Evolutionary conservation across 2,329 filamentous ascomycete genomes (phyloP).

Genomic region (Botrytis fabae): DNA sequence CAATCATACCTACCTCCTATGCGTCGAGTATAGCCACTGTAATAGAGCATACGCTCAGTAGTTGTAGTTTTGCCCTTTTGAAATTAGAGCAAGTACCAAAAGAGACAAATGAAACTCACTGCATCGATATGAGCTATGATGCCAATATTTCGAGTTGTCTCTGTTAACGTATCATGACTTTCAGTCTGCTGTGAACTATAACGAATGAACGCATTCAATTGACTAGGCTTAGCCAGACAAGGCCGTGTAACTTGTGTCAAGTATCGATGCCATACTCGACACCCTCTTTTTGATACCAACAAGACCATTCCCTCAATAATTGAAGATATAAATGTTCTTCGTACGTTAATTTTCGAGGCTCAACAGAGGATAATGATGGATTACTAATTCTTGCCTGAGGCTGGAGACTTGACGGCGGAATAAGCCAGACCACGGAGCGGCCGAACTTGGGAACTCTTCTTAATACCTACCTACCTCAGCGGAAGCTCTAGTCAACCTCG

Average conservation of each 20-base stretch:
- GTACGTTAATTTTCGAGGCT: background rate
- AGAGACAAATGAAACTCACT: conserved; percentile 43
- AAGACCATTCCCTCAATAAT: conserved; percentile 36
- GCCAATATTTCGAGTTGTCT: conserved; percentile 86
- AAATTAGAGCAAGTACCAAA: conserved; percentile 22
- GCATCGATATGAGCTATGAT: conserved; percentile 99
- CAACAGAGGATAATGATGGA: background rate
- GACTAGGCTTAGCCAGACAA: conserved; percentile 5
- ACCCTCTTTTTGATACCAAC: conserved; percentile 30
- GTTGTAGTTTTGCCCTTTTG: conserved; percentile 91
- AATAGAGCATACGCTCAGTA: conserved; percentile 98
- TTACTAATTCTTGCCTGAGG: conserved; percentile 19
- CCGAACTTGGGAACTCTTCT: conserved; percentile 12
- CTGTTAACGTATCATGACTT: conserved; percentile 31
- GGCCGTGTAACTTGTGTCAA: conserved; percentile 23
- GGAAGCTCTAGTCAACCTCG: conserved; percentile 12
- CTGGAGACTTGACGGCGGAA: background rate
- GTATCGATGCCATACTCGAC: conserved; percentile 35
- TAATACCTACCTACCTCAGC: conserved; percentile 19
- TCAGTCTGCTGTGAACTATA: conserved; percentile 29
- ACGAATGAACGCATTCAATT: conserved; percentile 23
- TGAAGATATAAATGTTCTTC: conserved; percentile 3
- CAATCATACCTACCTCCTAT: conserved; percentile 66
- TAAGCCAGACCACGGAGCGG: conserved; percentile 11
- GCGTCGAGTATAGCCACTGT: conserved; percentile 83